These are phyloP conservation scores for Monosporascus sp. DNA, from an alignment of 2,329 filamentous ascomycete genomes.

Conservation along the genomic window DNA sequence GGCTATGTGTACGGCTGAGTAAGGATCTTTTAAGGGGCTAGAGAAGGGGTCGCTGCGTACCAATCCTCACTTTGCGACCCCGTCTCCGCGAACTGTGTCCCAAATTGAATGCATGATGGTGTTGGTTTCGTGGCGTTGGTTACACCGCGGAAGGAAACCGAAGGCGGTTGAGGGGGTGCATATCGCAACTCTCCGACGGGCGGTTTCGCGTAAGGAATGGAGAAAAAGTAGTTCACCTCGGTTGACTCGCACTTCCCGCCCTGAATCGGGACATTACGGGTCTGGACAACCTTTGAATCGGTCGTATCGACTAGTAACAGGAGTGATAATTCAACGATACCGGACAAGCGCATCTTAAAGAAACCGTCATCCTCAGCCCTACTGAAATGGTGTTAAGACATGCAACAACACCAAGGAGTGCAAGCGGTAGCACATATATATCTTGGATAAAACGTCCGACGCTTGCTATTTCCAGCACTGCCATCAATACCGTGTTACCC, in stretches of 20 bases:
- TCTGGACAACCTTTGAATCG: slow-evolving; percentile 7
- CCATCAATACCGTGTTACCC: no score
- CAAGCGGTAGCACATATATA: no score
- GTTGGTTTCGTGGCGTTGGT: slow-evolving; percentile 11
- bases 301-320: slow-evolving; percentile 2
- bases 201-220: slow-evolving; percentile 16
- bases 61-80: slow-evolving; percentile 12
- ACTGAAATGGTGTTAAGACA: no score
- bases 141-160: slow-evolving; percentile 1
- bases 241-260: slow-evolving; percentile 11
- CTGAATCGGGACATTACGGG: slow-evolving; percentile 7
- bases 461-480: no score
- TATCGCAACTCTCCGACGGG: slow-evolving; percentile 13
- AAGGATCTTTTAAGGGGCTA: background rate
- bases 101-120: slow-evolving; percentile 14
- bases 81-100: slow-evolving; percentile 6
- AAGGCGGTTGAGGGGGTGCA: slow-evolving; percentile 10
- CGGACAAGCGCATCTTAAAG: no score
- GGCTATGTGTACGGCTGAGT: slow-evolving; percentile 7
- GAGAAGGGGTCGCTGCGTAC: slow-evolving; percentile 1
- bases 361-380: no score
- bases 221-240: slow-evolving; percentile 13
- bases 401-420: no score
- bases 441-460: no score
- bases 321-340: background rate